Base-by-base conservation (phyloP, 2,329 filamentous ascomycete genomes). In the Gnomoniopsis sp. region DNA sequence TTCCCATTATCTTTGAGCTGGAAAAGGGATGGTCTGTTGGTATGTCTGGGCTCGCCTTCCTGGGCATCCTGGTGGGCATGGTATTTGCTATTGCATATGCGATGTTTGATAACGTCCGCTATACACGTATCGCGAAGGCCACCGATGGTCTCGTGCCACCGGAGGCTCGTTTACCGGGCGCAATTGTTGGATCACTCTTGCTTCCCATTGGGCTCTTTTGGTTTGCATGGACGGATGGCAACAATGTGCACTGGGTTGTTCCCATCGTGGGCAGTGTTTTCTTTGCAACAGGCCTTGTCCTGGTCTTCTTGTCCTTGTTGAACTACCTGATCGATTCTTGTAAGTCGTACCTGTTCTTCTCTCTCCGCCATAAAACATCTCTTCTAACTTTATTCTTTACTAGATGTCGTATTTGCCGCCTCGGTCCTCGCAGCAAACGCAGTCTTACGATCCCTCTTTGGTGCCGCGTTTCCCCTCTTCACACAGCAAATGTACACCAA, bases 1-100 rank as follows among this genome's bases (percentile, higher is more conserved):
- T 85, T 70, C 83, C 84, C 4, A 85, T 90, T 65, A 86, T 91
- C 34, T 91, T 87, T 70, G 79, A 87, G 65, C 65, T 79, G 61
- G 66, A 75, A 43, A 80, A 85, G 52, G 82, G 82, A 47, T 89
- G 85, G 84, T 79, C 75, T 15, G 69, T 77, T 33, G 84, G 84
- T 36, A 75, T 86, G 34, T 81, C 84, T 41, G 85, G 86, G 21
- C 76, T 89, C 0, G 78, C 88, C 1, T 90, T 91, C 70, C 69
- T 90, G 23, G 88, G 88, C 44, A 82, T 91, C 10, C 80, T 84
- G 10, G 80, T 89, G 30, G 88, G 89, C 56, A 88, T 90, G 78
- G 65, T 86, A 3, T 54, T 75, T 8, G 84, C 84, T 1, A 79
- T 89, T 2, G 65, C 69, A 2, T 87, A 85, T 66, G 78, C 79